These are phyloP conservation scores for Neopestalotiopsis clavispora DNA, from an alignment of 2,329 filamentous ascomycete species.

Conservation along the genomic window DNA sequence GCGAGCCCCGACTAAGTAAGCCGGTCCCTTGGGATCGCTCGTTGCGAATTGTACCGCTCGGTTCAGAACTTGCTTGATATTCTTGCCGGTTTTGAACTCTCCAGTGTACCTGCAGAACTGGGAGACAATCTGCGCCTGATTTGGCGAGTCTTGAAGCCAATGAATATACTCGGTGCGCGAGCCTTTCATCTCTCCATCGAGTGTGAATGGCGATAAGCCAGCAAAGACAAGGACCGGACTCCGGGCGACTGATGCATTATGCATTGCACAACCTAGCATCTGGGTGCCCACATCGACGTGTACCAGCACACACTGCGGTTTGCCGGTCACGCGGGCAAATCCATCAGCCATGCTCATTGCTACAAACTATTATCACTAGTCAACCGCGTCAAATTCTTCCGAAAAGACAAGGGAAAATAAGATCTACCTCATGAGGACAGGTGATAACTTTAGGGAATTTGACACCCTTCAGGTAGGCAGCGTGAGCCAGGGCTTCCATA, in stretches of 20 bases:
- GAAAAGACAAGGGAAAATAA: background rate
- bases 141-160: constrained; percentile 84
- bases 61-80: constrained; percentile 89
- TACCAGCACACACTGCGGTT: constrained; percentile 78
- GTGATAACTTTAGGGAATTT: constrained; percentile 77
- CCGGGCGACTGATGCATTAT: constrained; percentile 77
- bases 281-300: constrained; percentile 86
- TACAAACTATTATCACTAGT: constrained; percentile 78
- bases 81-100: constrained; percentile 83
- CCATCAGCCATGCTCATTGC: constrained; percentile 85
- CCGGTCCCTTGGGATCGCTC: constrained; percentile 77
- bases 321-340: constrained; percentile 72
- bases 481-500: constrained; percentile 80
- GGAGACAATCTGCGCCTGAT: constrained; percentile 78
- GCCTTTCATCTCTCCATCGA: constrained; percentile 78
- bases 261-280: constrained; percentile 76
- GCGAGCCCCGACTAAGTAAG: constrained; percentile 77
- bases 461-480: constrained; percentile 67
- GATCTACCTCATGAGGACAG: constrained; percentile 74
- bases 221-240: constrained; percentile 80
- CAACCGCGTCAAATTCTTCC: background rate
- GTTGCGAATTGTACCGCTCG: constrained; percentile 82
- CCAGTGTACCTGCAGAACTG: constrained; percentile 86
- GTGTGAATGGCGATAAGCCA: constrained; percentile 76
- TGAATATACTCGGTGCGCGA: constrained; percentile 85